Evolutionary conservation across 1,139 yeast genomes (phyloP).

Genomic region (Candida mesenterica): DNA sequence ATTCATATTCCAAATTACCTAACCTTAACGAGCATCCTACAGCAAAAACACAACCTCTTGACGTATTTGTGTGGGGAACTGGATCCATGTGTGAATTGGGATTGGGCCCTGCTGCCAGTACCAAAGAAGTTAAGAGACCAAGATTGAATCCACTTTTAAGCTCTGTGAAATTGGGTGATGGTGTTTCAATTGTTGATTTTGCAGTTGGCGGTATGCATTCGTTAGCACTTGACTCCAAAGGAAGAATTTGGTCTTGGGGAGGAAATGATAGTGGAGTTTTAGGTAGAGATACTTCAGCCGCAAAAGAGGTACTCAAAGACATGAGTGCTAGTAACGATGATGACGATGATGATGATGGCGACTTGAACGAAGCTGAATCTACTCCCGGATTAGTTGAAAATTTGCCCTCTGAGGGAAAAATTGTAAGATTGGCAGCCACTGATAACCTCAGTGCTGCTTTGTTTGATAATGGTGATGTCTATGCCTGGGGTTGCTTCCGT

Average conservation of each 20-base stretch:
- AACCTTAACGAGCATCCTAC: constrained; percentile 42
- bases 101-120: constrained; percentile 82
- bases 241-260: constrained; percentile 96
- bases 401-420: constrained; percentile 51
- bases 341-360: constrained; percentile 77
- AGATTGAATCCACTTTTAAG: constrained; percentile 77
- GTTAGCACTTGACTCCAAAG: constrained; percentile 71
- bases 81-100: constrained; percentile 98
- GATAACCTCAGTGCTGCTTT: constrained; percentile 86
- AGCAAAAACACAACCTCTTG: constrained; percentile 49
- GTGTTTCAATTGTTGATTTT: constrained; percentile 62
- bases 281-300: constrained; percentile 80
- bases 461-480: constrained; percentile 79
- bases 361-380: constrained; percentile 81
- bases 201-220: constrained; percentile 97
- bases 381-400: constrained; percentile 78
- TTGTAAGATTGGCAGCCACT: constrained; percentile 87
- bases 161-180: constrained; percentile 50
- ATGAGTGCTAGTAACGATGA: constrained; percentile 58
- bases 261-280: constrained; percentile 88
- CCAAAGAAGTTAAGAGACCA: constrained; percentile 93
- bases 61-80: constrained; percentile 90
- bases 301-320: constrained; percentile 60
- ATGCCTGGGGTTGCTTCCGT: constrained; percentile 97
- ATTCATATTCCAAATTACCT: constrained; percentile 49